Evolutionary conservation across 371 early-diverging fungal species (phyloP), one percentile per base, ranked within the genome.

Genomic region (Smittium culicis): DNA sequence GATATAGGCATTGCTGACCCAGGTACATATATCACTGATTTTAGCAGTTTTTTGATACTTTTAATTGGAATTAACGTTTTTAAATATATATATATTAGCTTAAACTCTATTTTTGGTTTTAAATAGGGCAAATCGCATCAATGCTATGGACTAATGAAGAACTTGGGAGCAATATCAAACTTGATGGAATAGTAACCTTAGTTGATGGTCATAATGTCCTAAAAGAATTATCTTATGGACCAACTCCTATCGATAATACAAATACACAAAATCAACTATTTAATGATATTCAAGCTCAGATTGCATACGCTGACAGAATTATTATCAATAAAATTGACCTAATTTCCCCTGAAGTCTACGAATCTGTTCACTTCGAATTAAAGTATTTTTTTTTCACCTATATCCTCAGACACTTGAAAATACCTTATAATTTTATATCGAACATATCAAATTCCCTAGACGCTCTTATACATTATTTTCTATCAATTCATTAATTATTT

Each of bases 91-190:
- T n/a, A n/a, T 54, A 54, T 54, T 17, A 54, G n/a, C n/a, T 17
- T 54, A 54, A 54, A 17, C n/a, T 17, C 54, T 17, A 54, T 29
- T 29, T 59, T 59, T n/a, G 31, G n/a, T 59, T 59, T 31, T 29
- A 59, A 14, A 74, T 79, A 34, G 88, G 91, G 0, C 92, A 93
- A 2, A 95, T 98, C 66, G 94, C 92, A 1, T 83, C 88, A 29
- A 94, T 94, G 88, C 90, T 98, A 72, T 98, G 97, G 98, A 73
- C 95, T 55, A 97, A 98, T 70, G 95, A 94, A 71, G 91, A 87
- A 17, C 81, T 98, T 45, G 87, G 89, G 2, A 86, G 89, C 70
- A 85, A 90, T 2, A 81, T 97, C 31, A 88, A 91, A 66, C 77
- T 98, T 35, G 98, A 98, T 70, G 96, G 93, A 0, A 90, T 96